These are phyloP conservation scores for Mytilinidion resinicola DNA, from an alignment of 495 filamentous ascomycete species.

Conservation along the genomic window DNA sequence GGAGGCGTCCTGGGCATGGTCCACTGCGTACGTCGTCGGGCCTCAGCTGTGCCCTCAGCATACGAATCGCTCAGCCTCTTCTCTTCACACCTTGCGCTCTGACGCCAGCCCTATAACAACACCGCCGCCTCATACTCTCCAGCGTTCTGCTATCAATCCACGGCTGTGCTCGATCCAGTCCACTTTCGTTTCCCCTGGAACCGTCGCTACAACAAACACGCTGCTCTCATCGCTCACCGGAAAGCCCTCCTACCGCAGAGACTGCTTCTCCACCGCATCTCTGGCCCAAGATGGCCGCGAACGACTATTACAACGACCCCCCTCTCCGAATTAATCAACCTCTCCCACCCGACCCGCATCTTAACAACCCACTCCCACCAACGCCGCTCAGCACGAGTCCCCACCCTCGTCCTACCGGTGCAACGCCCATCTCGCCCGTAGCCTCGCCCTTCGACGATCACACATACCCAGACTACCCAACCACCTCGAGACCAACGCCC, in stretches of 20 bases:
- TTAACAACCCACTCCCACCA: constrained; percentile 8
- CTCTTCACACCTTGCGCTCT: not conserved
- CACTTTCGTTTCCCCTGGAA: not conserved
- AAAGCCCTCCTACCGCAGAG: not conserved
- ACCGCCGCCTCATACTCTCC: not conserved
- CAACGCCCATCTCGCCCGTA: constrained; percentile 21
- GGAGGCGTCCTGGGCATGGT: not conserved
- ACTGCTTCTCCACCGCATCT: not conserved
- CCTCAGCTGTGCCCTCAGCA: not conserved
- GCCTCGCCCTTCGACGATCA: constrained; percentile 45
- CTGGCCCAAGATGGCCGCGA: constrained; percentile 62
- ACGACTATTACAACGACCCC: constrained; percentile 66
- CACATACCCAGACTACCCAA: constrained; percentile 51
- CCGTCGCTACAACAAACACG: not conserved
- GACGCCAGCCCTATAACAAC: not conserved
- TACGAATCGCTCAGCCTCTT: constrained; percentile 3
- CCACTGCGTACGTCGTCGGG: constrained; percentile 1
- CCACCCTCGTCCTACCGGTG: not conserved
- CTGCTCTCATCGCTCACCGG: not conserved
- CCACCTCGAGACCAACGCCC: constrained; percentile 40
- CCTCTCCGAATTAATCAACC: constrained; percentile 37
- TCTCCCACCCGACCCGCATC: constrained; percentile 39
- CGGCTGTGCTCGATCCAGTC: not conserved
- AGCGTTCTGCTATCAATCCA: not conserved
- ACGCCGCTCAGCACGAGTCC: not conserved